A percentile compares a stretch with the other conserved stretches of the same genome.
Conservation (phyloP, 2,329 filamentous ascomycete species). For the Colletotrichum sp. region DNA sequence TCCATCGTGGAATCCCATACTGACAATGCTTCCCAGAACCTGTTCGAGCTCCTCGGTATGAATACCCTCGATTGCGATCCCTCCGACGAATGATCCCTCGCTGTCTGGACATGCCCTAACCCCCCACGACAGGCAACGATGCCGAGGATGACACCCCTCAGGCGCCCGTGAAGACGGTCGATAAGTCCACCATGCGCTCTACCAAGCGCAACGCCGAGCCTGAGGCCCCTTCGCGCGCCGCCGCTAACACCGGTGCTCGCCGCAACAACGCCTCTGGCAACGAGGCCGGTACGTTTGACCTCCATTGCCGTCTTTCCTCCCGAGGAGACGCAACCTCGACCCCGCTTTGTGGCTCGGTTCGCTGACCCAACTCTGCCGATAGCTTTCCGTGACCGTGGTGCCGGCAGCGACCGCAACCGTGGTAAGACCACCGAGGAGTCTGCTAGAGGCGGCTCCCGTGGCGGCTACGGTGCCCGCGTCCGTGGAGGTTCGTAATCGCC, state of each 20-base stretch:
- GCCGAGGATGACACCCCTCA: conserved; percentile 74
- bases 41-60: conserved; percentile 97
- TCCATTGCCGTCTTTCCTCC: neutral
- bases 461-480: conserved; percentile 66
- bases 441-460: conserved; percentile 57
- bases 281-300: conserved; percentile 78
- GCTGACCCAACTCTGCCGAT: conserved; percentile 10
- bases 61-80: conserved; percentile 29
- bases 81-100: conserved; percentile 14
- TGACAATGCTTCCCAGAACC: conserved; percentile 68
- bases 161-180: conserved; percentile 86
- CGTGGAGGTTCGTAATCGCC: conserved; percentile 55
- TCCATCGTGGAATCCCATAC: neutral
- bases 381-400: conserved; percentile 92
- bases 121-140: conserved; percentile 59
- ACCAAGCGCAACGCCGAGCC: conserved; percentile 86
- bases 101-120: conserved; percentile 19
- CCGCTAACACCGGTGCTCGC: conserved; percentile 47
- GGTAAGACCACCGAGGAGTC: conserved; percentile 77
- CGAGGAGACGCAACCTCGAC: conserved; percentile 14
- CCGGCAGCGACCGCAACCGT: conserved; percentile 83
- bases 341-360: conserved; percentile 3
- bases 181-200: conserved; percentile 78
- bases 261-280: conserved; percentile 73
- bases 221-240: conserved; percentile 64